Percentiles rank a stretch among this genome's conserved stretches.
Evolutionary conservation across 176 grass and related monocot genomes (phyloP).

Genomic region (Calamus simplicifolius): DNA sequence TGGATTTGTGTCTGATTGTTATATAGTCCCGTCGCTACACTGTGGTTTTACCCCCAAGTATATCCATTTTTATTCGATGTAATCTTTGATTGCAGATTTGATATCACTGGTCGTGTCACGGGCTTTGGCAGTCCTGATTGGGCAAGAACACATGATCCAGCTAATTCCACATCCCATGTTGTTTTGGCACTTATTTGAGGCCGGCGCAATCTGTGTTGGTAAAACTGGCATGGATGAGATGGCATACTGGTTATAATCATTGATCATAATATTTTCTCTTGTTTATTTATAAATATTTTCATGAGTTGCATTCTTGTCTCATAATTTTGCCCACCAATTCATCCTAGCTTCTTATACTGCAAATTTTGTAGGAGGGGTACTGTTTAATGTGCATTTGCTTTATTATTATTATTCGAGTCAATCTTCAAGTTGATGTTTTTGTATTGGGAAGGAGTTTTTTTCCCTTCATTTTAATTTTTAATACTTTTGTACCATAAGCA

Average conservation of each 20-base stretch:
- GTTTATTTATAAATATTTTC: background rate
- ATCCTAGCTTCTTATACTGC: too few species aligned
- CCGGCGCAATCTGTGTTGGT: slow-evolving; percentile 60
- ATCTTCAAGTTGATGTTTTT: too few species aligned
- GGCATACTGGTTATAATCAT: slow-evolving; percentile 48
- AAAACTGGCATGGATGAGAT: slow-evolving; percentile 94
- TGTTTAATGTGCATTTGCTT: too few species aligned
- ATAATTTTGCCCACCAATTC: too few species aligned
- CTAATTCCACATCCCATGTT: slow-evolving; percentile 49
- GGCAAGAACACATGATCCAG: slow-evolving; percentile 52
- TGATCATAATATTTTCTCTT: background rate
- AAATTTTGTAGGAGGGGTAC: too few species aligned
- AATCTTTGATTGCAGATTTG: slow-evolving; percentile 43
- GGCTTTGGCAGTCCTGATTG: slow-evolving; percentile 82
- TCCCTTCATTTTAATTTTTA: too few species aligned
- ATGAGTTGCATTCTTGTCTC: too few species aligned
- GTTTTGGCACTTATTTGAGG: slow-evolving; percentile 51
- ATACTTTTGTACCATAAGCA: too few species aligned
- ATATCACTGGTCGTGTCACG: slow-evolving; percentile 46
- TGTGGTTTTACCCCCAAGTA: background rate
- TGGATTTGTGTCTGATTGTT: background rate
- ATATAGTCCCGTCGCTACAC: background rate
- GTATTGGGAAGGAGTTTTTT: too few species aligned
- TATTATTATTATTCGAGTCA: too few species aligned
- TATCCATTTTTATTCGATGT: background rate